Base-by-base conservation (phyloP, 306 rosid species). In the Corylus americana region DNA sequence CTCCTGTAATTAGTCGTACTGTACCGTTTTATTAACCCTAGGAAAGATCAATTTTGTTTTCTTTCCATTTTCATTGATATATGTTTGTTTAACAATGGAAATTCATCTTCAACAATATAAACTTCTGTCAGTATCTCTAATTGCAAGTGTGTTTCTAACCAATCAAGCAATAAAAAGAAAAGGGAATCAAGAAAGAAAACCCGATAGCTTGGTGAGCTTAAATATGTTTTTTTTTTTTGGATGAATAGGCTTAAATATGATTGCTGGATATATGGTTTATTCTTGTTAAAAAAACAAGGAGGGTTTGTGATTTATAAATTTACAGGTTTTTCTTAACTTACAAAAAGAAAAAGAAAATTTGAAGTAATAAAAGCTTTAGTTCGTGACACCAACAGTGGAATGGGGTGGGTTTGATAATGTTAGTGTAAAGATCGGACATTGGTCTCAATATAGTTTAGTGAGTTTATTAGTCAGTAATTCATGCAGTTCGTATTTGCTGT, bases 401-500 rank as follows among this genome's bases (percentile, higher is more conserved):
- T 14, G 44, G 70, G 44, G 20, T 18, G 27, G 20, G 8, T 17
- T 55, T 17, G 25, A 55, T 55, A n/a, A 17, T 55, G 53, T 64
- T 64, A 6, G 42, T 16, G 1, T 35, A 22, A 64, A 64, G 10
- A 64, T 64, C 7, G 45, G 70, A 10, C 35, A 68, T 39, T 51
- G 50, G 51, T 68, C 44, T 3, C 70, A 64, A 16, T 16, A 31
- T 25, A 53, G n/a, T 53, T 16, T 13, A 53, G 1, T 53, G 58
- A 16, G 58, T 53, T 53, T 49, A 11, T 27, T 35, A 42, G 72
- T 39, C 22, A 39, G 73, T 74, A 51, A 39, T 70, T 61, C 59
- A n/a, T 79, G 55, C 11, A 27, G 76, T 75, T 74, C 47, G 55
- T 14, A 29, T 74, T 13, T 22, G 76, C 48, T 31, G 3, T 48